Conservation (phyloP, 2,329 filamentous ascomycete genomes). For the Aspergillus neoniger region DNA sequence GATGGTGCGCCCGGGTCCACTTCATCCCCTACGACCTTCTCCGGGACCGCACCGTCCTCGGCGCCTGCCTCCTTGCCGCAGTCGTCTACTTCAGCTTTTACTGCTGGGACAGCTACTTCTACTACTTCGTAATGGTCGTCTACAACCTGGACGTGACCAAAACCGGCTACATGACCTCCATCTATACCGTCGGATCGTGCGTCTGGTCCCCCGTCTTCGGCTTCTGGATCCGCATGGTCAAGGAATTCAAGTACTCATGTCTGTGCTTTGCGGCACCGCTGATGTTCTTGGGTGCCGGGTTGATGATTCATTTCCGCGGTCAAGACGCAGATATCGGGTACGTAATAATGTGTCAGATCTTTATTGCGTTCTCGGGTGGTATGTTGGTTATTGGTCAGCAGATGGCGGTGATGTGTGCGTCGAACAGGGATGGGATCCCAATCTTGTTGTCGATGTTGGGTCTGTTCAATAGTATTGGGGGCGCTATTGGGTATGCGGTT, state of each 20-base stretch:
- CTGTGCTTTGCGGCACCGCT: conserved; percentile 56
- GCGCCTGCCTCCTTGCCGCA: conserved; percentile 54
- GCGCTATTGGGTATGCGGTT: conserved; percentile 38
- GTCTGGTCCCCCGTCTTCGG: conserved; percentile 55
- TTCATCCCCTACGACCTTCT: conserved; percentile 59
- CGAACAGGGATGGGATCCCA: conserved; percentile 57
- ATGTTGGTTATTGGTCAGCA: conserved; percentile 59
- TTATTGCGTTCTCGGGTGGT: conserved; percentile 57
- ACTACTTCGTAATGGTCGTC: conserved; percentile 57
- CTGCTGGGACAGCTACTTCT: conserved; percentile 58
- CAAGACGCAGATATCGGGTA: conserved; percentile 52
- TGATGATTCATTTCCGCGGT: conserved; percentile 60
- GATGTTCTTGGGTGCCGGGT: conserved; percentile 53
- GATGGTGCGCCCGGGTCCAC: conserved; percentile 51
- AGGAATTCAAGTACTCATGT: conserved; percentile 55
- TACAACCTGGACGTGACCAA: conserved; percentile 47
- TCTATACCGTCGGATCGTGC: conserved; percentile 58
- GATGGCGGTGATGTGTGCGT: conserved; percentile 60
- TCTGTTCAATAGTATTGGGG: conserved; percentile 38
- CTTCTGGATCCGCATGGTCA: conserved; percentile 51
- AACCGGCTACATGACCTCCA: conserved; percentile 52
- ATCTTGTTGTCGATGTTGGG: conserved; percentile 42
- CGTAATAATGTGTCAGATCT: conserved; percentile 58
- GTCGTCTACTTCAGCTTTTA: conserved; percentile 54
- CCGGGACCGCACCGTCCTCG: conserved; percentile 52